Evolutionary conservation across 257 asterid genomes (phyloP), one percentile per base, ranked within the genome.

Genomic region (Oldenlandia corymbosa): DNA sequence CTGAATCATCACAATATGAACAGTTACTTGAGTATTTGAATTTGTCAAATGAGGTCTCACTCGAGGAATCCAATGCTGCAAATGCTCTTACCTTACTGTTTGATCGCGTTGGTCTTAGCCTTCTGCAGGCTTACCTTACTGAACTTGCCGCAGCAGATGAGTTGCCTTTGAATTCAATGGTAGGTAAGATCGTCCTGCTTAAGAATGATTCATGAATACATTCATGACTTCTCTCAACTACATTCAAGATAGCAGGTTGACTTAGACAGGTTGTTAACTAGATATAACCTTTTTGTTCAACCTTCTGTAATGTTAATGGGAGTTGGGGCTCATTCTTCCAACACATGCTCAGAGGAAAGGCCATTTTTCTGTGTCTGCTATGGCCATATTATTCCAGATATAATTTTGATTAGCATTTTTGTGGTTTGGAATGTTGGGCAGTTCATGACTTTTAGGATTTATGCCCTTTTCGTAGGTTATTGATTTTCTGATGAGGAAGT

Each of bases 111-210:
- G 79, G 86, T 65, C 81, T 91, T 34, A 81, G 82, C 68, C 84
- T 88, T 56, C 80, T 91, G 58, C 87, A 80, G 67, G 79, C 95
- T 36, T 91, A 79, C 66, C 76, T 88, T 67, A 67, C 74, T 3
- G 95, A 85, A 73, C 68, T 62, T 58, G 75, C 60, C 50, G 84
- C 76, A 67, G 71, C 76, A 31, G 91, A 83, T 34, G 87, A 82
- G 70, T 68, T 75, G 77, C 90, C 94, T 60, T 70, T 84, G 76
- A 88, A 86, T 84, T 80, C 93, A 85, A 88, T 84, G 97, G 97
- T 90, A 82, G 93, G 95, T 85, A 82, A 82, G 88, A 73, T 71
- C 57, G 42, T 68, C n/a, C 69, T 75, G 55, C 71, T 67, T 14
- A 54, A 45, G 50, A 45, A 55, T 16, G 14, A 55, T 13, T 9